Base-by-base conservation (phyloP, 495 filamentous ascomycete species). In the Xylaria bambusicola region DNA sequence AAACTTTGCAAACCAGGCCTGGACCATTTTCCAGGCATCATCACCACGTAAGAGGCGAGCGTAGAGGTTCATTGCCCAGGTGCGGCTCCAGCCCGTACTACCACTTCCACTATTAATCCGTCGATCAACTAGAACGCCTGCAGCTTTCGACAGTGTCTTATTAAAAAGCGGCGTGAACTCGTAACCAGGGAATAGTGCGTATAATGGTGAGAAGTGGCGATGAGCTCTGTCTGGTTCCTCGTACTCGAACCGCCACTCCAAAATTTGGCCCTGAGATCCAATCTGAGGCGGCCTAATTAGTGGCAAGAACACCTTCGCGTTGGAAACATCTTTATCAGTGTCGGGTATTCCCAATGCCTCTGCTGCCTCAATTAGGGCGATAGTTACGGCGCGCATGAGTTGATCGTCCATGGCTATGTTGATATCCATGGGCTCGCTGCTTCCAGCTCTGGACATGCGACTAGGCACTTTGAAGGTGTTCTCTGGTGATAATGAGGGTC, bases 211-310 rank as follows among this genome's bases (percentile, higher is more conserved):
- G 20, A 46, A 71, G 51, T 80, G 77, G 13, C 75, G 63, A 49
- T 78, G 76, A 13, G 77, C 76, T 0, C 73, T 73, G 24, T 80
- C 76, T 8, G 66, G 66, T 42, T 79, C 77, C 12, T 54, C 63
- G 21, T 72, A 77, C 36, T 80, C 77, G 10, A 61, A 38, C 17
- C 65, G 65, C 73, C 76, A 78, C 65, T 79, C 76, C 36, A 79
- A 71, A 5, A 79, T 69, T 23, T 77, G 71, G 0, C 77, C 72
- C 9, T 47, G 5, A 18, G 42, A 48, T 6, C 44, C 41, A 10
- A 35, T 35, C 6, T 36, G 9, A n/a, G 51, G 51, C 6, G 33
- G 33, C 9, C 21, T 13, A 10, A 55, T 55, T 24, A 31, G 44
- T 4, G 26, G 20, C 9, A 35, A 40, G 21, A 55, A 55, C 5